Evolutionary conservation across 2,329 filamentous ascomycete species (phyloP).

Genomic region (Diplodia mutila): DNA sequence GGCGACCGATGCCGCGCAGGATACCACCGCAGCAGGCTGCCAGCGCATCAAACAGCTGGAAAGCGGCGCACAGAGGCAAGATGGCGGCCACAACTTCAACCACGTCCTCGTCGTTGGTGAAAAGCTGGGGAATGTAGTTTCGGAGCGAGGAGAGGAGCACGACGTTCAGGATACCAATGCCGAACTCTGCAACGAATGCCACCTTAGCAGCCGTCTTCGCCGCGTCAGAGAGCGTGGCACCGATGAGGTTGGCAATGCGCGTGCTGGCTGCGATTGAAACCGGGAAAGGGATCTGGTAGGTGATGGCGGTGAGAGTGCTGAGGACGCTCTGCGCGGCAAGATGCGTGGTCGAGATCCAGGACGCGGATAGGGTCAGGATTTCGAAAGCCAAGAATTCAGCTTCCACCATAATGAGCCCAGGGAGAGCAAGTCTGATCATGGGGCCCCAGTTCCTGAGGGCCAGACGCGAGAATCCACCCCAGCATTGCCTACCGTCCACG

Average conservation of each 20-base stretch:
- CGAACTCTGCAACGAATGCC: conserved; percentile 65
- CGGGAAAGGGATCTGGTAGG: conserved; percentile 91
- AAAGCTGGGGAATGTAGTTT: conserved; percentile 74
- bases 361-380: conserved; percentile 70
- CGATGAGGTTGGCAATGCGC: conserved; percentile 88
- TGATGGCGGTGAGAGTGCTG: conserved; percentile 74
- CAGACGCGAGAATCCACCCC: conserved; percentile 72
- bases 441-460: conserved; percentile 76
- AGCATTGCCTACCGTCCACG: conserved; percentile 73
- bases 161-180: conserved; percentile 81
- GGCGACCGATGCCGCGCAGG: conserved; percentile 82
- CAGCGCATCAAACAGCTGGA: conserved; percentile 87
- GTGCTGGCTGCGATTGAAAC: conserved; percentile 87
- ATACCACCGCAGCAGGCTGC: conserved; percentile 81
- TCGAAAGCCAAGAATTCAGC: conserved; percentile 56
- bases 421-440: conserved; percentile 87
- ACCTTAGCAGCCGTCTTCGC: conserved; percentile 82
- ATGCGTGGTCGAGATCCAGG: conserved; percentile 76
- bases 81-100: conserved; percentile 67
- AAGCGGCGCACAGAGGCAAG: conserved; percentile 80
- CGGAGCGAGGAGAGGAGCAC: conserved; percentile 69
- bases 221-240: conserved; percentile 78
- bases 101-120: conserved; percentile 70
- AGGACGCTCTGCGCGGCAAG: conserved; percentile 84
- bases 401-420: conserved; percentile 91